Evolutionary conservation across 2,329 filamentous ascomycete species (phyloP), one percentile per base, ranked within the genome.

Genomic region (Sporothrix pallida): DNA sequence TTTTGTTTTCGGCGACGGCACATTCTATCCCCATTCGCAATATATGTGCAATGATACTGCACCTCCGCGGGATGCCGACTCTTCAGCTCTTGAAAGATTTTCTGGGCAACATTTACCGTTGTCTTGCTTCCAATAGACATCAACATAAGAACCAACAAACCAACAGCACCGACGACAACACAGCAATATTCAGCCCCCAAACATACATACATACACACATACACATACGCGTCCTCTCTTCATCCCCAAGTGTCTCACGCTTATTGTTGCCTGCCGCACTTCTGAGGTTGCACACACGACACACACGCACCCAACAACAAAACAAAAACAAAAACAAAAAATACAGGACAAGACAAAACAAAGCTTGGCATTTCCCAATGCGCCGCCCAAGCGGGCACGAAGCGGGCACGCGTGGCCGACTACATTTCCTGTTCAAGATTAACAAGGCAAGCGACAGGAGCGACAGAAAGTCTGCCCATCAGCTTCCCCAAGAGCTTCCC

Each of bases 361-460:
- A 68, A 37, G 46, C 65, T 69, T 68, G 63, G 63, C 63, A 12
- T 50, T n/a, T 67, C n/a, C n/a, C 62, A 15, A 9, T n/a, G 17
- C 60, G n/a, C 37, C 9, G n/a, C n/a, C 60, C 31, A 37, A 37
- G 17, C 60, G 17, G 42, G 60, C 37, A 46, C 10, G 37, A 37
- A 37, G 17, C 60, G 17, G 42, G 60, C 37, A 46, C 10, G 37
- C n/a, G n/a, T 31, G 44, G 63, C 46, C 62, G 42, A 48, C 42
- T 17, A 20, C 42, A 67, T 26, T 44, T 42, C 58, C 26, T n/a
- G 17, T 63, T 63, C 9, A 65, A 46, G 62, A 48, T 23, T 48
- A 23, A 56, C 52, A 26, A 26, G 20, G 23, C 10, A 17, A 26
- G 0, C 5, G 5, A 37, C 31, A 5, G 31, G 3, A 37, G 31